These are phyloP conservation scores for Astragalus membranaceus DNA, from an alignment of 306 rosid species.

Conservation along the genomic window DNA sequence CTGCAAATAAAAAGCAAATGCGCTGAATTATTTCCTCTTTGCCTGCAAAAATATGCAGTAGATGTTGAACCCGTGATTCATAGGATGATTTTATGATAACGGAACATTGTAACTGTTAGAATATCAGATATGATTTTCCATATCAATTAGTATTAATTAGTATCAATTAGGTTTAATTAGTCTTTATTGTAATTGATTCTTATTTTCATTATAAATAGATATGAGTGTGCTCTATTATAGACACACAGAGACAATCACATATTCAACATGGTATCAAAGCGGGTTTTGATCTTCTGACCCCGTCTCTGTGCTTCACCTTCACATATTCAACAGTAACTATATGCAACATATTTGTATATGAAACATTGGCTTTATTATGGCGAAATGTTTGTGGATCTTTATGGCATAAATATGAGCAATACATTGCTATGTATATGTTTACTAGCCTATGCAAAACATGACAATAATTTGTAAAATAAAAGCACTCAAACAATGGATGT, in stretches of 20 bases:
- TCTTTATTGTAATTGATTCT: too few relatives aligned
- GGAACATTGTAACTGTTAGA: too few relatives aligned
- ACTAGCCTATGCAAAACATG: not conserved
- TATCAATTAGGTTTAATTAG: too few relatives aligned
- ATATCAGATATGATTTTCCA: too few relatives aligned
- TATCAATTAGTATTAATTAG: too few relatives aligned
- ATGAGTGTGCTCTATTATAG: too few relatives aligned
- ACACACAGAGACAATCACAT: too few relatives aligned
- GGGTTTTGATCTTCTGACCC: too few relatives aligned
- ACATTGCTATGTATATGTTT: not conserved
- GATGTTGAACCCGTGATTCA: not conserved
- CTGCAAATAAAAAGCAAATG: not conserved
- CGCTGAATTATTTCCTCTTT: not conserved
- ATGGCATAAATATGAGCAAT: not conserved
- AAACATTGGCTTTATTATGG: not conserved
- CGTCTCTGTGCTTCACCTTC: too few relatives aligned
- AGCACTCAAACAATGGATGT: not conserved
- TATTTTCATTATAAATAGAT: too few relatives aligned
- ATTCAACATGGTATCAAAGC: too few relatives aligned
- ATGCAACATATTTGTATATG: not conserved
- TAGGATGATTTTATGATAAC: not conserved
- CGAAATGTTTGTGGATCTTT: not conserved
- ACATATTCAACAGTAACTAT: not conserved
- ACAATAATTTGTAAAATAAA: not conserved
- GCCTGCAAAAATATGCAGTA: not conserved